Base-by-base conservation (phyloP, 345 rosid genomes). In the Reutealis trisperma region DNA sequence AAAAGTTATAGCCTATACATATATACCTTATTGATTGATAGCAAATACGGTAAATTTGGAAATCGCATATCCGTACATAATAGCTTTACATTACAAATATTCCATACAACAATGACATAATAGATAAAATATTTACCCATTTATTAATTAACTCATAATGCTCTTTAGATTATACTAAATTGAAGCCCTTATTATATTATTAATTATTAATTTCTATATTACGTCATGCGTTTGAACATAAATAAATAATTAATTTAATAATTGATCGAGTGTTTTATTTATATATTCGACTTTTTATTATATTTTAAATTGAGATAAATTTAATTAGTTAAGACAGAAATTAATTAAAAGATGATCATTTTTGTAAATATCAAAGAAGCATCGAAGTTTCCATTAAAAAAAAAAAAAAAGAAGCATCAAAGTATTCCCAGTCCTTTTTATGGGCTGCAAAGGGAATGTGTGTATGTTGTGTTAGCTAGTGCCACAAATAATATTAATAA, bases 361-460 rank as follows among this genome's bases (percentile, higher is more conserved):
- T 52, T 1, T 52, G 2, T 16, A 54, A 16, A 15, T 54, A 54
- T 54, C 19, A 16, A 54, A 15, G 59, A 54, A 54, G 51, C 51
- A 54, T 51, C 16, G 15, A 51, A 10, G 4, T 51, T 51, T 51
- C 14, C 14, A 2, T 51, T 12, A 14, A 51, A 54, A 71, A 16
- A 12, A 9, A 21, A 1, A 2, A 16, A 16, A 37, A 54, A 32
- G 24, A 55, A 2, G 63, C 63, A 71, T 58, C 30, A 30, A 19
- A 55, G 32, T 55, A 57, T 32, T 58, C 27, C 18, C 63, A n/a
- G 68, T 45, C 67, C 45, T 45, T 7, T 62, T 49, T 61, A 49
- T 62, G 69, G 76, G 60, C n/a, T 68, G 54, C 77, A 74, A 63
- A 30, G 51, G 16, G 63, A 75, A 65, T 54, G 68, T 61, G 27